Percentiles rank a stretch among this genome's conserved stretches.
phyloP scores from a whole-genome alignment of 108 stramenopile genomes.

The Mayamaea pseudoterrestris region DNA sequence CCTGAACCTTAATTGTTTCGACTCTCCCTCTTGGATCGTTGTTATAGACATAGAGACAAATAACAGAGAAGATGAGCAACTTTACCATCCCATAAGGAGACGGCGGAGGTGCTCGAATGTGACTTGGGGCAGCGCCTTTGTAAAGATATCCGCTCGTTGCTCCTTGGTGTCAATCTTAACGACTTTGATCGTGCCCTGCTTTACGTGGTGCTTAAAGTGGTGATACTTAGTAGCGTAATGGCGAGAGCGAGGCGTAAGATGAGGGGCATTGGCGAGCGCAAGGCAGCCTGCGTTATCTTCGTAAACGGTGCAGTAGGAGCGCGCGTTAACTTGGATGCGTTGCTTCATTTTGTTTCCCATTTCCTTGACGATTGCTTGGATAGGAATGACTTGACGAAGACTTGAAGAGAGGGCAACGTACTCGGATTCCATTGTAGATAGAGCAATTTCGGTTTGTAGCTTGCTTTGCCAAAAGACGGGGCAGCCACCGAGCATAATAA shows the following conservation, averaged over 20 bases:
- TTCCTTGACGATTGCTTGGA: neutral
- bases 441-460: neutral
- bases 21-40: too few relatives aligned
- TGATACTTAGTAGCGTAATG: conserved; percentile 39
- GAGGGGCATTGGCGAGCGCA: conserved; percentile 7
- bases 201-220: conserved; percentile 29
- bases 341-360: neutral
- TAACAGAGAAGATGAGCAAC: too few relatives aligned
- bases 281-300: conserved; percentile 24
- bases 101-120: too few relatives aligned
- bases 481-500: neutral
- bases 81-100: too few relatives aligned
- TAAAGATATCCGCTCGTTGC: conserved; percentile 11
- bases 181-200: conserved; percentile 2
- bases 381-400: conserved; percentile 9
- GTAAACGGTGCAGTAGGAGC: conserved; percentile 4
- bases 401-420: conserved; percentile 4
- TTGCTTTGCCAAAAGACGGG: conserved; percentile 1
- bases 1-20: too few relatives aligned
- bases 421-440: conserved; percentile 7
- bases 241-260: conserved; percentile 29
- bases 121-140: conserved; percentile 7
- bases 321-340: neutral
- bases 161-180: conserved; percentile 8
- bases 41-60: too few relatives aligned